These are phyloP conservation scores for Amphicarpaea edgeworthii DNA, from an alignment of 306 rosid species.

Conservation along the genomic window DNA sequence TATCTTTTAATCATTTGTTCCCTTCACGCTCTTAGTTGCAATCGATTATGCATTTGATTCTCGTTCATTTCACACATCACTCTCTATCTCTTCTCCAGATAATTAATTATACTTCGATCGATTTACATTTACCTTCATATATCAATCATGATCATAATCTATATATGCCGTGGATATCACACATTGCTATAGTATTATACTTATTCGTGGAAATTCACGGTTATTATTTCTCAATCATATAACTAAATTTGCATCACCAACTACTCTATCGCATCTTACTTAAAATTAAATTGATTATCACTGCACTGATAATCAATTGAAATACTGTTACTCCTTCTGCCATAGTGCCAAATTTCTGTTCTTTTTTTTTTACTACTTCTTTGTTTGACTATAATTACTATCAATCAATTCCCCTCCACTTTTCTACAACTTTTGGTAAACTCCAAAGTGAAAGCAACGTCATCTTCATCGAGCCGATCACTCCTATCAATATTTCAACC, in stretches of 20 bases:
- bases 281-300: not conserved
- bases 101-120: slow-evolving; percentile 11
- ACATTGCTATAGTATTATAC: not conserved
- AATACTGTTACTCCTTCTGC: not conserved
- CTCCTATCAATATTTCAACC: slow-evolving; percentile 6
- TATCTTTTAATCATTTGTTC: slow-evolving; percentile 49
- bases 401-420: slow-evolving; percentile 9
- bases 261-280: not conserved
- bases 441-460: slow-evolving; percentile 37
- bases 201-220: not conserved
- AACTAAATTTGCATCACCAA: slow-evolving; percentile 14
- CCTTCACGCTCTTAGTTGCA: slow-evolving; percentile 44
- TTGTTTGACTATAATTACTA: slow-evolving; percentile 2
- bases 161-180: slow-evolving; percentile 2
- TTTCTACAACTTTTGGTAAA: slow-evolving; percentile 26
- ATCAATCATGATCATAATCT: slow-evolving; percentile 33
- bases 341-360: not conserved
- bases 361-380: no score
- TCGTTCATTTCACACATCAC: slow-evolving; percentile 13
- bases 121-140: no score
- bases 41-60: slow-evolving; percentile 19
- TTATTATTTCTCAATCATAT: slow-evolving; percentile 39
- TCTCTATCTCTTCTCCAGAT: not conserved
- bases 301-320: not conserved
- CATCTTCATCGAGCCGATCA: slow-evolving; percentile 28